These are phyloP conservation scores for Salix caprea DNA, from an alignment of 345 rosid genomes.

Conservation along the genomic window DNA sequence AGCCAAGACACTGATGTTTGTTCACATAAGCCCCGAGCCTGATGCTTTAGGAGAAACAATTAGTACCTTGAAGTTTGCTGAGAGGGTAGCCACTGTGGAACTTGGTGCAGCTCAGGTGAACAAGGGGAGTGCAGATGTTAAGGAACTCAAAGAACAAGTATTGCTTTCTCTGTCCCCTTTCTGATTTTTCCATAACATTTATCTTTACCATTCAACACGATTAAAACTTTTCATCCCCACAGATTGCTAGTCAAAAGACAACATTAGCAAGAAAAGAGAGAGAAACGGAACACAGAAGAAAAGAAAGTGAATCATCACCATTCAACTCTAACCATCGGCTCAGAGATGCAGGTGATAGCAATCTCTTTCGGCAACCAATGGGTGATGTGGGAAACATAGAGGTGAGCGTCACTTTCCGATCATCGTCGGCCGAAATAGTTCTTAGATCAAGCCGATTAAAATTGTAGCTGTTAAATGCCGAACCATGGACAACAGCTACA, in stretches of 20 bases:
- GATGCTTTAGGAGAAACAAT: conserved; percentile 86
- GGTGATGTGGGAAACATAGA: conserved; percentile 63
- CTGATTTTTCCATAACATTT: not conserved
- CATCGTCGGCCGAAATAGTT: not conserved
- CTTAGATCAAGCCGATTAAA: not conserved
- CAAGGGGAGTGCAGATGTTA: conserved; percentile 70
- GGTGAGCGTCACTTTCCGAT: conserved; percentile 40
- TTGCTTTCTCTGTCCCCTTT: conserved; percentile 1
- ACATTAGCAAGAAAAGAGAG: conserved; percentile 73
- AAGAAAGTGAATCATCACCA: conserved; percentile 44
- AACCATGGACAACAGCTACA: not conserved
- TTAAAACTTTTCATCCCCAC: not conserved
- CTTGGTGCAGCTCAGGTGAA: conserved; percentile 92
- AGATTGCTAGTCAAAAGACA: conserved; percentile 81
- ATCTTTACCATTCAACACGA: too few species aligned
- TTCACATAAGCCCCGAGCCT: conserved; percentile 88
- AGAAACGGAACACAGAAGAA: conserved; percentile 49
- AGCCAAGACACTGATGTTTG: conserved; percentile 97
- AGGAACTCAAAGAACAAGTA: conserved; percentile 92
- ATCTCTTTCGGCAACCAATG: conserved; percentile 46
- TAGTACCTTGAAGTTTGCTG: conserved; percentile 95
- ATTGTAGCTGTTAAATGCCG: too few species aligned
- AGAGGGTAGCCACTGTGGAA: conserved; percentile 92
- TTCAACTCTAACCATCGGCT: conserved; percentile 41
- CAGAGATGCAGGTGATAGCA: conserved; percentile 32